Percentiles rank a stretch among this genome's conserved stretches.
Evolutionary conservation across 768 basidiomycete species (phyloP).

Genomic region (Punctularia strigosozonata): DNA sequence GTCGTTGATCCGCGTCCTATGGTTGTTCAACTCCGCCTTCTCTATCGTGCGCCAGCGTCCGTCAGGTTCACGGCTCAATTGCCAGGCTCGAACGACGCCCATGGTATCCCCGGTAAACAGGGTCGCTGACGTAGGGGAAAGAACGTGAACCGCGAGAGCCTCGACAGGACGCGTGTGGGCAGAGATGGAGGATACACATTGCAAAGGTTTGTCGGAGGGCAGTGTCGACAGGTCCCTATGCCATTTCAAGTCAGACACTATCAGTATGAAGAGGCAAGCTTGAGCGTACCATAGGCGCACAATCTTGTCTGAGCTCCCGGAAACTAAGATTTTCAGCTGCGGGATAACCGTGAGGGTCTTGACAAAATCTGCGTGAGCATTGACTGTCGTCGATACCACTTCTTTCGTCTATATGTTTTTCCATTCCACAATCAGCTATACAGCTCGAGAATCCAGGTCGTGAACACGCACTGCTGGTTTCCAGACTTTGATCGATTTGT

Average conservation of each 20-base stretch:
- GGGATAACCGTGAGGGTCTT: slow-evolving; percentile 73
- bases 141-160: slow-evolving; percentile 45
- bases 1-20: slow-evolving; percentile 79
- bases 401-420: slow-evolving; percentile 59
- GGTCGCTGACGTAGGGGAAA: slow-evolving; percentile 32
- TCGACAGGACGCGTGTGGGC: slow-evolving; percentile 86
- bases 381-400: slow-evolving; percentile 54
- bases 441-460: slow-evolving; percentile 7
- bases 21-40: slow-evolving; percentile 48
- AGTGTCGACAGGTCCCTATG: slow-evolving; percentile 54
- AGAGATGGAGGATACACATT: slow-evolving; percentile 56
- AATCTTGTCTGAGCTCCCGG: slow-evolving; percentile 84
- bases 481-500: slow-evolving; percentile 32
- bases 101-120: slow-evolving; percentile 88
- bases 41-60: slow-evolving; percentile 40
- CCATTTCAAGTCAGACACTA: not conserved
- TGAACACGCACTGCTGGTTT: not conserved
- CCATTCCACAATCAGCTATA: slow-evolving; percentile 82
- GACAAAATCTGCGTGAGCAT: slow-evolving; percentile 88
- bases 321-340: slow-evolving; percentile 54
- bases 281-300: slow-evolving; percentile 73
- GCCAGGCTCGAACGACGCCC: slow-evolving; percentile 82
- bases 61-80: slow-evolving; percentile 31
- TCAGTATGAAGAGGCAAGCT: not conserved
- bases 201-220: slow-evolving; percentile 28